These are phyloP conservation scores for Dioscorea zingiberensis DNA, from an alignment of 106 monocot genomes.

Conservation along the genomic window DNA sequence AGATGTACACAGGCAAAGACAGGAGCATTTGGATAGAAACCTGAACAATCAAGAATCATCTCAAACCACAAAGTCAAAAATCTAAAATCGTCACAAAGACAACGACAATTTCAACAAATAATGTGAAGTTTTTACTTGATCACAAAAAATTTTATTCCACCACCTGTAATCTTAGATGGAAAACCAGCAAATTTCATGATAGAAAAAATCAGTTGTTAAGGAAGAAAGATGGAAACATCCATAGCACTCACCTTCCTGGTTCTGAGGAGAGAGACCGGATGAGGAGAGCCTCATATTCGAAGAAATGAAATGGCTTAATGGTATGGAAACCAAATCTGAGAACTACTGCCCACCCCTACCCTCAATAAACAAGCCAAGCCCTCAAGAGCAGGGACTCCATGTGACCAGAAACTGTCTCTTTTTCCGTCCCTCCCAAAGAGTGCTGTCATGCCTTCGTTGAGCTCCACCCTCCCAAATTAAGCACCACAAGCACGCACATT, in stretches of 20 bases:
- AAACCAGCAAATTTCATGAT: background rate
- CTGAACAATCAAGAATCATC: no score
- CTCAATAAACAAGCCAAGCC: conserved; percentile 14
- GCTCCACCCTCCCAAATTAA: background rate
- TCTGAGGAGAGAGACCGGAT: conserved; percentile 19
- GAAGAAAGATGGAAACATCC: background rate
- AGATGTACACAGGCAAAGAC: no score
- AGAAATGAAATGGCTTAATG: background rate
- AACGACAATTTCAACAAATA: no score
- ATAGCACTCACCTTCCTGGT: conserved; percentile 30
- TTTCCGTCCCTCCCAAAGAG: background rate
- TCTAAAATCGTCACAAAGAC: no score
- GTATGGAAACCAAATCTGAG: background rate
- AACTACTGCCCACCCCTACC: conserved; percentile 7
- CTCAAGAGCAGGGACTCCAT: conserved; percentile 6
- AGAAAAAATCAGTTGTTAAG: background rate
- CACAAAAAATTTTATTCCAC: background rate
- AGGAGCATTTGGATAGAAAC: no score
- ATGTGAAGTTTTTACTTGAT: no score
- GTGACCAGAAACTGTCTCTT: conserved; percentile 1
- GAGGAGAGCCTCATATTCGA: conserved; percentile 32
- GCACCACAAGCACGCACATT: background rate
- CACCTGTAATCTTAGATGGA: background rate
- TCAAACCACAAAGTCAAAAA: no score
- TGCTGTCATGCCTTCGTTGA: background rate